Evolutionary conservation across 495 filamentous ascomycete species (phyloP).

Genomic region (Tuber brumale): DNA sequence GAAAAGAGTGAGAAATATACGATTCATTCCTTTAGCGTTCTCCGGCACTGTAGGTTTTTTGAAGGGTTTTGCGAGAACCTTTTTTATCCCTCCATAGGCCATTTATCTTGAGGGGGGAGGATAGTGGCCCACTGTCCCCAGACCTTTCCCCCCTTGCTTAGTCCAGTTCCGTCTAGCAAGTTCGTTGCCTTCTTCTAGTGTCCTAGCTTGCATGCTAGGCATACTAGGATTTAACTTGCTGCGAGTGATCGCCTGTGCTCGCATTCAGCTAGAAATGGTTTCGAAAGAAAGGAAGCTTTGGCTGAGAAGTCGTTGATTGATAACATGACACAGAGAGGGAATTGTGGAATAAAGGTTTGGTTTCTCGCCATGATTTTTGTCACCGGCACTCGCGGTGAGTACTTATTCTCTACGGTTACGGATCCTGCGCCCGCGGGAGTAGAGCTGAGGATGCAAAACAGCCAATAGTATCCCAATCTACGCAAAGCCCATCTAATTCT

Average conservation of each 20-base stretch:
- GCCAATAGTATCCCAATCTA: not conserved
- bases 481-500: constrained; percentile 1
- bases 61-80: not conserved
- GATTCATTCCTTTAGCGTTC: not conserved
- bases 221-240: not conserved
- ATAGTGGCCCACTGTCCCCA: not conserved
- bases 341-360: not conserved
- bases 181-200: not conserved
- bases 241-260: not conserved
- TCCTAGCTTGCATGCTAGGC: not conserved
- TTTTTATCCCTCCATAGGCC: not conserved
- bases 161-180: not conserved
- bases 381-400: not conserved
- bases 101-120: not conserved
- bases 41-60: not conserved
- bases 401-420: not conserved
- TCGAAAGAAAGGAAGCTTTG: not conserved
- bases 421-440: not conserved
- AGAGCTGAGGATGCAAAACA: not conserved
- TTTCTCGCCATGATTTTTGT: not conserved
- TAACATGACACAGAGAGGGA: not conserved
- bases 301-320: not conserved
- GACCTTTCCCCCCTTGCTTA: not conserved
- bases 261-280: not conserved
- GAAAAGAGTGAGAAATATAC: not conserved